Percentiles rank a stretch among this genome's conserved stretches.
These are phyloP conservation scores for Filobasidium uniguttulatum DNA, from an alignment of 1,284 basidiomycete species.

Conservation along the genomic window DNA sequence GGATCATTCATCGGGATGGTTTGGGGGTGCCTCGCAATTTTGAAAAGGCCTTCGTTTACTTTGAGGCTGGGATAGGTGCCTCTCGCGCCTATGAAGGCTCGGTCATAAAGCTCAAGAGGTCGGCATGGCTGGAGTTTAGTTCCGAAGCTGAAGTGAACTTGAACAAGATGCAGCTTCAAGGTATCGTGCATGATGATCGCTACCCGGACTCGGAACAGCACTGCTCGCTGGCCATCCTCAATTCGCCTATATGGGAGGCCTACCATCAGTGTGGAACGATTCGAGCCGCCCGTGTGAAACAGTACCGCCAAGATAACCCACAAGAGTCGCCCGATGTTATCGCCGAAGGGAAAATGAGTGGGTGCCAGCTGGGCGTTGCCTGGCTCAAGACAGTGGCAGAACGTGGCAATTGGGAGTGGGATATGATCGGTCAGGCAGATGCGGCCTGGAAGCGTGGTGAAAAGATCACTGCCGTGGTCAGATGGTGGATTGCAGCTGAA, in stretches of 20 bases:
- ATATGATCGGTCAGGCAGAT: slow-evolving; percentile 71
- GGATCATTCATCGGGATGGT: slow-evolving; percentile 83
- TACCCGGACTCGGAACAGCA: slow-evolving; percentile 43
- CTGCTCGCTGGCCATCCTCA: slow-evolving; percentile 67
- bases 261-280: slow-evolving; percentile 80
- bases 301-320: slow-evolving; percentile 41
- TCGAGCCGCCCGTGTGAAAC: too few species aligned
- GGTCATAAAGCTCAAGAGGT: too few species aligned
- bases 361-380: slow-evolving; percentile 64
- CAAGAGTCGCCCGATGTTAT: slow-evolving; percentile 34
- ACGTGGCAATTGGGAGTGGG: slow-evolving; percentile 72
- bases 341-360: slow-evolving; percentile 4
- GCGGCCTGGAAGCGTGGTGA: slow-evolving; percentile 60
- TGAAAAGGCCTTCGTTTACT: slow-evolving; percentile 51
- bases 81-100: too few species aligned
- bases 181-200: not conserved
- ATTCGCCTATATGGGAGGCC: slow-evolving; percentile 79
- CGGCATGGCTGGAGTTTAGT: too few species aligned
- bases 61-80: too few species aligned
- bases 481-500: slow-evolving; percentile 91
- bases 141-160: too few species aligned
- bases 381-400: slow-evolving; percentile 83
- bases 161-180: slow-evolving; percentile 19
- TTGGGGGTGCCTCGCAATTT: slow-evolving; percentile 48
- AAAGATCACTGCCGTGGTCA: slow-evolving; percentile 48